Percentiles rank a stretch among this genome's conserved stretches.
Conservation (phyloP, 2,329 filamentous ascomycete genomes). For the Fusarium sp. region DNA sequence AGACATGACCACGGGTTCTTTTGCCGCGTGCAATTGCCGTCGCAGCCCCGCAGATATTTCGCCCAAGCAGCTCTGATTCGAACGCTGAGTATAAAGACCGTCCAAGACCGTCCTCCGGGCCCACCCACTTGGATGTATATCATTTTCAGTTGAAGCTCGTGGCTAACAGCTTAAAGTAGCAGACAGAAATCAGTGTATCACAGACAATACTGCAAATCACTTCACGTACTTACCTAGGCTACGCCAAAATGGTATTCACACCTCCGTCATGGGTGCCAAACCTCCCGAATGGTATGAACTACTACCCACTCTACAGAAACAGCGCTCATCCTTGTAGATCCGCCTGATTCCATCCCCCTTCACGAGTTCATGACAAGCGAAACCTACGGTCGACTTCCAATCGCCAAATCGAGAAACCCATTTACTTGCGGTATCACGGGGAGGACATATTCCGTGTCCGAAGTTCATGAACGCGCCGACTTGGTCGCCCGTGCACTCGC, state of each 20-base stretch:
- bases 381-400: neutral
- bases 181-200: too few species aligned
- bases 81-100: neutral
- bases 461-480: constrained; percentile 49
- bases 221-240: neutral
- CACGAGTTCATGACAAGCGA: neutral
- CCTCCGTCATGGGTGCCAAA: neutral
- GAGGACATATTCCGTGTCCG: neutral
- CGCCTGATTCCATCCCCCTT: neutral
- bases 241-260: neutral
- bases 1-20: fast-evolving
- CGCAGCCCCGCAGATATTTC: neutral
- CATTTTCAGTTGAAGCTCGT: too few species aligned
- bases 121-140: too few species aligned
- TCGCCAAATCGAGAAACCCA: neutral
- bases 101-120: neutral
- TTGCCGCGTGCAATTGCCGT: neutral
- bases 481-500: constrained; percentile 73
- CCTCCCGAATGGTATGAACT: neutral
- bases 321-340: neutral
- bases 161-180: too few species aligned
- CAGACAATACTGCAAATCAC: fast-evolving
- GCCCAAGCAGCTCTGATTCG: neutral
- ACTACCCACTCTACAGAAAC: neutral
- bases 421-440: neutral